Evolutionary conservation across 2,329 filamentous ascomycete species (phyloP).

Genomic region (Hirsutella minnesotensis): DNA sequence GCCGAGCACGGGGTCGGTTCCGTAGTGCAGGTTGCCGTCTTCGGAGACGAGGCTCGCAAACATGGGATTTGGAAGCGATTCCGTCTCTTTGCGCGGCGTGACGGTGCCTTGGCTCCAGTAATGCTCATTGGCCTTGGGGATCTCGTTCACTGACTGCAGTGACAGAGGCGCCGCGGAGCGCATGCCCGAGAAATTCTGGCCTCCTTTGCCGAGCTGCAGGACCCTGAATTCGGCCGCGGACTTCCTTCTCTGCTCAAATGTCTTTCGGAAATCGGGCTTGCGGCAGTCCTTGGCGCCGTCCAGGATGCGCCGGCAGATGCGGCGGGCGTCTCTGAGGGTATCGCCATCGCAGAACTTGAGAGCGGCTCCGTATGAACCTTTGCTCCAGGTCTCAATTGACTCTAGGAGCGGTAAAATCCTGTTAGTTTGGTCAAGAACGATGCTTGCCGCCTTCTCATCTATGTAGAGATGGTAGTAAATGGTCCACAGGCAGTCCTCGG

Average conservation of each 20-base stretch:
- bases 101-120: slow-evolving; percentile 25
- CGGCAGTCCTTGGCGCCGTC: slow-evolving; percentile 8
- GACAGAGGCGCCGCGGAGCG: slow-evolving; percentile 26
- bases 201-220: slow-evolving; percentile 9
- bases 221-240: slow-evolving; percentile 8
- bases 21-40: slow-evolving; percentile 30
- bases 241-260: slow-evolving; percentile 9
- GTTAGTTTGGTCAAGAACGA: slow-evolving; percentile 28
- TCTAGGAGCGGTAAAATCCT: slow-evolving; percentile 27
- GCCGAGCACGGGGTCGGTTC: slow-evolving; percentile 37
- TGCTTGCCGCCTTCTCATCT: slow-evolving; percentile 18
- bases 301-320: slow-evolving; percentile 22
- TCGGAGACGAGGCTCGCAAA: slow-evolving; percentile 23
- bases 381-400: slow-evolving; percentile 31
- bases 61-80: slow-evolving; percentile 30
- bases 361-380: slow-evolving; percentile 27
- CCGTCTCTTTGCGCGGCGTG: slow-evolving; percentile 7
- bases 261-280: slow-evolving; percentile 3
- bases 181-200: slow-evolving; percentile 14
- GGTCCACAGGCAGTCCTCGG: slow-evolving; percentile 31
- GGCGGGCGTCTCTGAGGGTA: slow-evolving; percentile 28
- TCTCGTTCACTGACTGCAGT: slow-evolving; percentile 10
- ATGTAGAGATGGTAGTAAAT: slow-evolving; percentile 44
- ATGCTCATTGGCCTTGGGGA: slow-evolving; percentile 12
- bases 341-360: slow-evolving; percentile 36